Evolutionary conservation across 148 eudicot species (phyloP).

Genomic region (Euryodendron excelsum): DNA sequence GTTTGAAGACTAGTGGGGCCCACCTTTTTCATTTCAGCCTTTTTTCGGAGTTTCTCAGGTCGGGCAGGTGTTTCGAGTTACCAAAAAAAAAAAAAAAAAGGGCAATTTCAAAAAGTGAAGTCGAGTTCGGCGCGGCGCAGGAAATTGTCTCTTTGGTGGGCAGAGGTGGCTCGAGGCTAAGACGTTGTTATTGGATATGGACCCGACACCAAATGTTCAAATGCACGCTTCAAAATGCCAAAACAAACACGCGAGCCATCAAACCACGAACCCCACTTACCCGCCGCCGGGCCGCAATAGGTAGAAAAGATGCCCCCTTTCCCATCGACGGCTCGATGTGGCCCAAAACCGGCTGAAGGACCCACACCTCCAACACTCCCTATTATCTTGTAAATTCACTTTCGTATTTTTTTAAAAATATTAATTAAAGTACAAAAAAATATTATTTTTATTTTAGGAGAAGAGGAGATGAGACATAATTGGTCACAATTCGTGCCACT

Average conservation of each 20-base stretch:
- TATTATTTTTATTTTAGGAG: too few species aligned
- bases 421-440: not conserved
- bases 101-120: not conserved
- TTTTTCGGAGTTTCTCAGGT: too few species aligned
- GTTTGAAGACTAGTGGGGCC: too few species aligned
- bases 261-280: not conserved
- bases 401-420: too few species aligned
- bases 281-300: not conserved
- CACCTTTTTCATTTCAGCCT: too few species aligned
- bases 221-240: slow-evolving; percentile 12
- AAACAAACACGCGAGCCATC: slow-evolving; percentile 12
- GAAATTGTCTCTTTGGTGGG: too few species aligned
- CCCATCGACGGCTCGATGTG: slow-evolving; percentile 2
- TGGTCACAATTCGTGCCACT: too few species aligned
- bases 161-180: not conserved
- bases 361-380: not conserved
- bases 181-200: too few species aligned
- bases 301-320: not conserved
- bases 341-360: slow-evolving; percentile 12
- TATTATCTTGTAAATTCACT: too few species aligned
- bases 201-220: not conserved
- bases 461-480: too few species aligned
- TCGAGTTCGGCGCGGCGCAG: not conserved
- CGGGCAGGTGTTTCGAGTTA: too few species aligned
- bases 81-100: too few species aligned